Conservation (phyloP, 2,329 filamentous ascomycete species). For the Sclerotinia subarctica region DNA sequence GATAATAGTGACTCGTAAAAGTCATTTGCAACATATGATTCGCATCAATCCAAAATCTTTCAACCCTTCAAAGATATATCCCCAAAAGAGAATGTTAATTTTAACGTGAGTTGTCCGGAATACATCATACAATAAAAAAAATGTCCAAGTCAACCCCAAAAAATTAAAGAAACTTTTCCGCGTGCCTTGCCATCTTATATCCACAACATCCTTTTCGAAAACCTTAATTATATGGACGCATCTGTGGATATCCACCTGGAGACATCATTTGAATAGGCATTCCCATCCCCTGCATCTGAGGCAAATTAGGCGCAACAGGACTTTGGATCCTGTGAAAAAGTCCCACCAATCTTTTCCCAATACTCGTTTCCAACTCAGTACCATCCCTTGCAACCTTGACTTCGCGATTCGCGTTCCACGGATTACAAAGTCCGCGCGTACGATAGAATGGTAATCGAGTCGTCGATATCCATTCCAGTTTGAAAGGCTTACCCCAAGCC, state of each 20-base stretch:
- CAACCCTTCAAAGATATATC: background rate
- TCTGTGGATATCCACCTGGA: slow-evolving; percentile 30
- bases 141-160: background rate
- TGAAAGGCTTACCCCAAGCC: slow-evolving; percentile 87
- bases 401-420: slow-evolving; percentile 92
- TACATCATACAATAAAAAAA: background rate
- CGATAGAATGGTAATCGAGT: slow-evolving; percentile 82
- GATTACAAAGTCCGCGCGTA: slow-evolving; percentile 81
- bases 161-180: background rate
- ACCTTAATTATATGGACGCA: slow-evolving; percentile 27
- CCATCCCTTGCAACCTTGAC: slow-evolving; percentile 95
- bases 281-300: slow-evolving; percentile 23
- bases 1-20: background rate
- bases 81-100: background rate
- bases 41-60: background rate
- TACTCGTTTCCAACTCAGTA: slow-evolving; percentile 81
- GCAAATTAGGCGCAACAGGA: slow-evolving; percentile 29
- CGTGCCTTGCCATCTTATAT: background rate
- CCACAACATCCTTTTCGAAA: background rate
- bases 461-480: slow-evolving; percentile 85
- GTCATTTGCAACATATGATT: background rate
- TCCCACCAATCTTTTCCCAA: slow-evolving; percentile 72
- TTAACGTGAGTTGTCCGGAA: background rate
- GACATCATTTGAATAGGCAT: slow-evolving; percentile 19
- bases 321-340: slow-evolving; percentile 64